Base-by-base conservation (phyloP, 441 rosid genomes). In the Eutrema salsugineum region DNA sequence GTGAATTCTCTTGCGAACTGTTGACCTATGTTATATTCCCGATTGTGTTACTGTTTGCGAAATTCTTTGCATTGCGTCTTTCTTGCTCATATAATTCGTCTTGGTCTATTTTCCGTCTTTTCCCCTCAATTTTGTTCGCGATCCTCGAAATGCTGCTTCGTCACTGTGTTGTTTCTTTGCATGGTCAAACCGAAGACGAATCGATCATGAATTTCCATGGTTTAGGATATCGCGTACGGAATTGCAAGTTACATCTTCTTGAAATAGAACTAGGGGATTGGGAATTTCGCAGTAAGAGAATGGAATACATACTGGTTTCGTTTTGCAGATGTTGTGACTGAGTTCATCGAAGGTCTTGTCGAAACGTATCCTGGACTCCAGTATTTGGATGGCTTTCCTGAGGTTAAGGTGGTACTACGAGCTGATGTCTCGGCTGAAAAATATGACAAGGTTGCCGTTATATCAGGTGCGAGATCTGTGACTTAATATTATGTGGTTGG, bases 371-470 rank as follows among this genome's bases (percentile, higher is more conserved):
- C 94, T 20, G 94, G 89, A 56, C 83, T 95, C 59, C 98, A 92
- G 81, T 85, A 86, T 75, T 80, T 95, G 79, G 99, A 90, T 74
- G 99, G 99, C 17, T 89, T 95, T 61, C 99, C 99, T 12, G 91
- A 92, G 98, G 86, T 95, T 76, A 94, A 90, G 85, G 99, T 95
- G 68, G 99, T 95, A 3, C 63, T 95, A 57, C 91, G 98, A 49
- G 93, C 98, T 77, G 99, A 92, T 84, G 91, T 86, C 78, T 79
- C 91, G 11, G 78, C 86, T 78, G 80, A 75, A 47, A 84, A 80
- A 33, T 84, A 87, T 82, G 88, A 83, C 71, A 89, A 88, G 80
- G 99, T 95, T 59, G 97, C 99, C 0, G 83, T 95, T 56, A 88
- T 95, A 73, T 89, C 98, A 84, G 99, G 99, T 94, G 70, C 27